Evolutionary conservation across 805 yeast species (phyloP).

Genomic region (Ogataea trehalophila): DNA sequence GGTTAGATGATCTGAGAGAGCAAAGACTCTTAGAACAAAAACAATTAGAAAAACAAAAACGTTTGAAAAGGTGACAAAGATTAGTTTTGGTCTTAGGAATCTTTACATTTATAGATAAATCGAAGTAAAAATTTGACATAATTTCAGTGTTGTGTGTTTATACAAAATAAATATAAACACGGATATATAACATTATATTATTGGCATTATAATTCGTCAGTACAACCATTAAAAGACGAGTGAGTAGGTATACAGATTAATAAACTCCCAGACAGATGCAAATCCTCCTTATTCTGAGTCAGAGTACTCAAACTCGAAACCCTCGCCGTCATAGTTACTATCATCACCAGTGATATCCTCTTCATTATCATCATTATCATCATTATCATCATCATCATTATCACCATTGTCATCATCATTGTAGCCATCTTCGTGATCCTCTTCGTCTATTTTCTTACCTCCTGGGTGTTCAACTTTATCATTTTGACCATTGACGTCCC

Average conservation of each 20-base stretch:
- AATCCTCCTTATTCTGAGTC: constrained; percentile 22
- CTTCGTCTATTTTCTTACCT: too few species aligned
- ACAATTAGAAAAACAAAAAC: constrained; percentile 40
- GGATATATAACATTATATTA: too few species aligned
- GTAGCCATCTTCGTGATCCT: not conserved
- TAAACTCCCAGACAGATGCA: not conserved
- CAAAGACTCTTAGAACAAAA: constrained; percentile 51
- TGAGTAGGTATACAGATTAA: not conserved
- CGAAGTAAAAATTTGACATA: too few species aligned
- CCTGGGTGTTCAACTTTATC: too few species aligned
- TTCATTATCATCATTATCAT: constrained; percentile 5
- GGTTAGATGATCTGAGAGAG: constrained; percentile 72
- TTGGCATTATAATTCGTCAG: not conserved
- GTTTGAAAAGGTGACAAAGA: constrained; percentile 19
- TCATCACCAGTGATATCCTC: not conserved
- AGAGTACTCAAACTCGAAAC: constrained; percentile 43
- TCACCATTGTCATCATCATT: not conserved
- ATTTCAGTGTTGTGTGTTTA: too few species aligned
- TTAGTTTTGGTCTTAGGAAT: not conserved
- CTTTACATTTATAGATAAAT: too few species aligned
- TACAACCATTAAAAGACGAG: not conserved
- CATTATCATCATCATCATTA: not conserved
- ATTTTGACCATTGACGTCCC: too few species aligned
- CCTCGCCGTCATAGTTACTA: constrained; percentile 22
- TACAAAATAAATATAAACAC: too few species aligned